Conservation (phyloP, 2,329 filamentous ascomycete genomes). For the Metarhizium humberi region DNA sequence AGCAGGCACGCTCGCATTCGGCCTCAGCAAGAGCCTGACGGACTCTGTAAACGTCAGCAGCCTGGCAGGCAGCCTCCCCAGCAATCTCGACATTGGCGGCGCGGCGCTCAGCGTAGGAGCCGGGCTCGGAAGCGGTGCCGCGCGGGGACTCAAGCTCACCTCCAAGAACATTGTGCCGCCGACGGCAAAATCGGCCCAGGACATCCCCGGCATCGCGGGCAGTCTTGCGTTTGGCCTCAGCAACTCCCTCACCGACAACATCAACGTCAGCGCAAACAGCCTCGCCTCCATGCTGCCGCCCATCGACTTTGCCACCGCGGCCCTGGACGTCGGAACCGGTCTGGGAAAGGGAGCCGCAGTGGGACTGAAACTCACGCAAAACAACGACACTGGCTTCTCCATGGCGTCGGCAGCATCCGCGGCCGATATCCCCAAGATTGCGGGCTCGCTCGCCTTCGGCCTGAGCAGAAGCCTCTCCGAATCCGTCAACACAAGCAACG, state of each 20-base stretch:
- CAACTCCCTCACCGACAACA: constrained; percentile 1
- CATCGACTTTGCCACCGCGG: constrained; percentile 1
- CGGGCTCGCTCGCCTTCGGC: constrained; percentile 3
- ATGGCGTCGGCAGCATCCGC: neutral
- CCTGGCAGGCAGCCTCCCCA: too few species aligned
- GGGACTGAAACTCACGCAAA: constrained; percentile 6
- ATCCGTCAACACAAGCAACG: constrained; percentile 1
- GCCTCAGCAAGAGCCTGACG: too few species aligned
- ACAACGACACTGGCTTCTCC: neutral
- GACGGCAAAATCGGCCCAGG: neutral
- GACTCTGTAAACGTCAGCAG: too few species aligned
- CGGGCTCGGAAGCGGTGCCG: constrained; percentile 9
- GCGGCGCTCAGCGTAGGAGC: constrained; percentile 8
- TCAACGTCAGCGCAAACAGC: neutral
- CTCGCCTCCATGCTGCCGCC: constrained; percentile 1
- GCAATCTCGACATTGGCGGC: neutral
- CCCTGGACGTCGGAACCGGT: constrained; percentile 4
- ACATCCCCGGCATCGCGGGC: constrained; percentile 3
- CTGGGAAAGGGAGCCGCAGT: constrained; percentile 7
- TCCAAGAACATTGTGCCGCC: neutral
- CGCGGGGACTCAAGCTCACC: constrained; percentile 2
- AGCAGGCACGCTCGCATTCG: too few species aligned
- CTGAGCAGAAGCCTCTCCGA: constrained; percentile 4
- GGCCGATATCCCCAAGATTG: constrained; percentile 5
- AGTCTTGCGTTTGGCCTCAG: constrained; percentile 4